phyloP scores from a whole-genome alignment of 805 yeast species.

The Yamadazyma laniorum region DNA sequence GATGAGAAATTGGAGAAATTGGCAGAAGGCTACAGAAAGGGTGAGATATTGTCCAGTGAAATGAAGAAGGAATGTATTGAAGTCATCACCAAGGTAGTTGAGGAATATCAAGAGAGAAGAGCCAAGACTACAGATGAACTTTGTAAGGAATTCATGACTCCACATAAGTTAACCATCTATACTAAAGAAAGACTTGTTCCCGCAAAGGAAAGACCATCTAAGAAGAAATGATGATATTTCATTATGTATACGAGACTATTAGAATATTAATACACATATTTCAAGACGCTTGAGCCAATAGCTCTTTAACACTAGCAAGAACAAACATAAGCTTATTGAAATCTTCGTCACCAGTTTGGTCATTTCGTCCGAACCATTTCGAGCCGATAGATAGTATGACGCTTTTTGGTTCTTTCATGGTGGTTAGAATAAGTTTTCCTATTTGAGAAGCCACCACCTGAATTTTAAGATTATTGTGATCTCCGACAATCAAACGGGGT shows the following conservation, averaged over 20 bases:
- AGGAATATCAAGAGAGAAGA: constrained; percentile 79
- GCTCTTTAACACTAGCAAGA: constrained; percentile 27
- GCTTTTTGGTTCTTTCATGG: constrained; percentile 33
- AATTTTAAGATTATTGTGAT: constrained; percentile 45
- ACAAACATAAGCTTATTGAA: constrained; percentile 47
- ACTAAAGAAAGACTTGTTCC: constrained; percentile 71
- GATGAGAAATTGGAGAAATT: constrained; percentile 70
- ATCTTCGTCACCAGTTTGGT: constrained; percentile 30
- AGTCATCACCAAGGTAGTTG: constrained; percentile 74
- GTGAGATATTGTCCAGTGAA: constrained; percentile 88
- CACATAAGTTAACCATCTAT: constrained; percentile 79
- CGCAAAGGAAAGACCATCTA: constrained; percentile 50
- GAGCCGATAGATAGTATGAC: constrained; percentile 46
- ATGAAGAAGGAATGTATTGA: constrained; percentile 85
- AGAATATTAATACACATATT: no score
- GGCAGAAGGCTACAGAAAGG: constrained; percentile 66
- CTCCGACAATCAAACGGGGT: constrained; percentile 47
- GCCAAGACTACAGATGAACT: constrained; percentile 58
- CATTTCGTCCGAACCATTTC: constrained; percentile 44
- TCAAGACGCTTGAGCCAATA: background rate
- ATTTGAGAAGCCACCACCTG: constrained; percentile 50
- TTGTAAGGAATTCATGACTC: constrained; percentile 72
- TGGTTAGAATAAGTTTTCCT: constrained; percentile 38
- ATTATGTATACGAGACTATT: background rate
- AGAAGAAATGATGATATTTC: constrained; percentile 17